These are phyloP conservation scores for Blepharisma stoltei DNA, from an alignment of 73 alveolate species.

Conservation along the genomic window DNA sequence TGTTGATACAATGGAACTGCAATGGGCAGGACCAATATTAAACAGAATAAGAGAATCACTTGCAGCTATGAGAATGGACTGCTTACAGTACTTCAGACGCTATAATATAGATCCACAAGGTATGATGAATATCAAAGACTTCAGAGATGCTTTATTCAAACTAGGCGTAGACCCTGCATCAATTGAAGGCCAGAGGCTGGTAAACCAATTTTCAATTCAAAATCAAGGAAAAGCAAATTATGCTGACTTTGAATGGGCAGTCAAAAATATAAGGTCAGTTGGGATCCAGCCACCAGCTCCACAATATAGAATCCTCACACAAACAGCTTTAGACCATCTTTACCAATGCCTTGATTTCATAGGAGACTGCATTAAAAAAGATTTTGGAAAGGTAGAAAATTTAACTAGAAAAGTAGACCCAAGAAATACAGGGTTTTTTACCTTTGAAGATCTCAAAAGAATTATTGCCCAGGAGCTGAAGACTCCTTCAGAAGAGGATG, in stretches of 20 bases:
- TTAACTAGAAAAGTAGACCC: background rate
- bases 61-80: background rate
- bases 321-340: background rate
- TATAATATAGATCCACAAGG: constrained; percentile 10
- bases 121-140: background rate
- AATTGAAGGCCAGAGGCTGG: constrained; percentile 4
- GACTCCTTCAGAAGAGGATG: background rate
- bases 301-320: background rate
- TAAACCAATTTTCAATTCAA: background rate
- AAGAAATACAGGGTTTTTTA: background rate
- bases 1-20: background rate
- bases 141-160: constrained; percentile 26
- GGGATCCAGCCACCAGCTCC: constrained; percentile 13
- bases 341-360: constrained; percentile 3
- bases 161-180: constrained; percentile 27
- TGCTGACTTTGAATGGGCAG: constrained; percentile 2
- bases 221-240: background rate
- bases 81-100: background rate
- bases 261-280: background rate
- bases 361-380: background rate
- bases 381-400: background rate
- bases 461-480: background rate
- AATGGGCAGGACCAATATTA: constrained; percentile 23
- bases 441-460: background rate
- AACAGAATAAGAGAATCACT: background rate